Base-by-base conservation (phyloP, 352 stramenopile species). In the Phytophthora chlamydospora region DNA sequence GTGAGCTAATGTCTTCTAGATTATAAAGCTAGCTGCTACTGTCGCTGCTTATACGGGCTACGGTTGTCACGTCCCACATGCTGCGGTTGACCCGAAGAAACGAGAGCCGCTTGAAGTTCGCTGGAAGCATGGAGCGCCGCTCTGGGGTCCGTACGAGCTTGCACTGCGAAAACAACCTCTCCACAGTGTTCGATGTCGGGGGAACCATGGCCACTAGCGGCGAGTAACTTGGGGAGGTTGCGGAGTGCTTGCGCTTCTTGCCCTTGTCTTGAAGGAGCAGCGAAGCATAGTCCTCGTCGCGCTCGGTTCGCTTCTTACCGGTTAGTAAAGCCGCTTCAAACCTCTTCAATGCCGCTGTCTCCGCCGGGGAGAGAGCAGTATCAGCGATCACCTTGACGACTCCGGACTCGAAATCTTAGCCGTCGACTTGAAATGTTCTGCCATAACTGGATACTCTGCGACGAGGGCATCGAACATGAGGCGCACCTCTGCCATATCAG, bases 401-500 rank as follows among this genome's bases (percentile, higher is more conserved):
- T 24, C n/a, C 40, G 14, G 40, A 1, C n/a, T 24, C 21, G 21
- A 46, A 46, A 46, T 46, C 40, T 46, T 46, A 1, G 40, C 19
- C 21, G 21, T 46, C 12, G n/a, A 11, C 14, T 46, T 46, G 12
- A 46, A 4, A 4, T 46, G 40, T 27, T 46, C 40, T 46, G n/a
- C 40, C 40, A 46, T 46, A 17, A 19, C 40, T 1, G 40, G 19
- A 17, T 46, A 46, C 9, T 46, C n/a, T 12, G 40, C 40, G 14
- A 46, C 5, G n/a, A 46, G 40, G 12, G 40, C 14, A 17, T 46
- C 40, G 19, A 46, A 46, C 19, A 46, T 19, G n/a, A 46, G 19
- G 19, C 40, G 40, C 10, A 46, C 40, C 14, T 46, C 40, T 46
- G n/a, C 40, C 40, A 46, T 46, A 17, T 46, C 40, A 46, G 40